Percentiles rank a stretch among this genome's conserved stretches.
Conservation (phyloP, 2,329 filamentous ascomycete species). For the Grosmannia serpens region DNA sequence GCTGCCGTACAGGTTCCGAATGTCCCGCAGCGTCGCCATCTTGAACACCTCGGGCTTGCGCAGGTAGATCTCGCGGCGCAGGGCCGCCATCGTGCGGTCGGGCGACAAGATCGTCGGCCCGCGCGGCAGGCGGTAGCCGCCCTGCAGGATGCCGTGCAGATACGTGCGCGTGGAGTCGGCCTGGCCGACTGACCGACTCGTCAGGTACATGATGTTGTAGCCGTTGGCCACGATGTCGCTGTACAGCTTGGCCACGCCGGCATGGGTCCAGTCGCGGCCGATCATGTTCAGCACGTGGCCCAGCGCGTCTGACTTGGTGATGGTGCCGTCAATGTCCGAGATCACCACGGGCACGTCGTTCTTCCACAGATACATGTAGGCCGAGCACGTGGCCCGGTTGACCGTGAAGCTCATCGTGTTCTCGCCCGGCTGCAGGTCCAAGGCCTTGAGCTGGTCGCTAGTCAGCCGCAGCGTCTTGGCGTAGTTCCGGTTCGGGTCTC, state of each 20-base stretch:
- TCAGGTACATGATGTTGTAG: constrained; percentile 98
- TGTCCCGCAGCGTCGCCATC: constrained; percentile 95
- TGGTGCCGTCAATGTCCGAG: constrained; percentile 96
- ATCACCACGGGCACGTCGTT: constrained; percentile 90
- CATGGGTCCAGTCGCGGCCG: constrained; percentile 94
- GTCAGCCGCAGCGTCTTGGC: constrained; percentile 93
- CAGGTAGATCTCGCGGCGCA: constrained; percentile 85
- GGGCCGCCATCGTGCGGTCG: constrained; percentile 85
- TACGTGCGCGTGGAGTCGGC: constrained; percentile 86
- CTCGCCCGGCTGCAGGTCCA: constrained; percentile 71
- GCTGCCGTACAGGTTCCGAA: constrained; percentile 72
- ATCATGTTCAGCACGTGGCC: constrained; percentile 96
- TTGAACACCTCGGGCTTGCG: constrained; percentile 98
- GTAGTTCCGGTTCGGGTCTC: constrained; percentile 74
- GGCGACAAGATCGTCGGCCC: constrained; percentile 93
- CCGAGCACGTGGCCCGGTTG: constrained; percentile 83
- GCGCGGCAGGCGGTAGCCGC: constrained; percentile 72
- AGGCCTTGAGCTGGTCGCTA: constrained; percentile 82
- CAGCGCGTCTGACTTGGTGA: constrained; percentile 91
- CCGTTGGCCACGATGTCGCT: constrained; percentile 91
- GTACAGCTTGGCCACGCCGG: constrained; percentile 93
- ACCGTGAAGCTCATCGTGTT: constrained; percentile 96
- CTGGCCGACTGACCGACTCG: constrained; percentile 84
- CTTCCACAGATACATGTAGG: constrained; percentile 89
- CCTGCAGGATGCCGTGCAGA: constrained; percentile 78